A percentile compares a stretch with the other conserved stretches of the same genome.
phyloP scores from a whole-genome alignment of 768 basidiomycete species.

The Clitopilus hobsonii region DNA sequence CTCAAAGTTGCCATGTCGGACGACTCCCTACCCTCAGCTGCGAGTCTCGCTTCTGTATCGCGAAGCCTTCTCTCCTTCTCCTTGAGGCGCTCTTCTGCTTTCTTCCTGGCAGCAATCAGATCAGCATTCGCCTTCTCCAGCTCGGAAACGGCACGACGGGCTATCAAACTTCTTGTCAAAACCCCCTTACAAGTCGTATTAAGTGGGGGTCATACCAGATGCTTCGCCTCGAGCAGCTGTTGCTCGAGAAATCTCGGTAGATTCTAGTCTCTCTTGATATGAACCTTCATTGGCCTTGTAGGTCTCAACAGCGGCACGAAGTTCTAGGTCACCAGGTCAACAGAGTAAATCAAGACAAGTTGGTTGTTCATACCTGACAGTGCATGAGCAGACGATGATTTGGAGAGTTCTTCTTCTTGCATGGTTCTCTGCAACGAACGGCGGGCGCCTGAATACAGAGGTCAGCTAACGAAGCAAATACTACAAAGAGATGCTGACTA shows the following conservation, averaged over 20 bases:
- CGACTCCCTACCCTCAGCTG: constrained; percentile 63
- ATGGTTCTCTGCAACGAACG: constrained; percentile 54
- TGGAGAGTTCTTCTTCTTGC: constrained; percentile 60
- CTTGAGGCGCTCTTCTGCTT: constrained; percentile 43
- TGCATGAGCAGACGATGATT: constrained; percentile 54
- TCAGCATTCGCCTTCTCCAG: constrained; percentile 55
- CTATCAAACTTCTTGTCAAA: constrained; percentile 27
- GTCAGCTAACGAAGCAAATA: too few relatives aligned
- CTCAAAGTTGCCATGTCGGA: constrained; percentile 62
- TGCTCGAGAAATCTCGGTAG: constrained; percentile 62
- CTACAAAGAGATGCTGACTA: constrained; percentile 46
- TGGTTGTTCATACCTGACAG: constrained; percentile 40
- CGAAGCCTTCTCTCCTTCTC: constrained; percentile 46
- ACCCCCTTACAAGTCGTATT: neutral
- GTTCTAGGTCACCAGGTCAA: constrained; percentile 35
- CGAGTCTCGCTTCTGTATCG: constrained; percentile 59
- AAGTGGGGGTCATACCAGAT: constrained; percentile 37
- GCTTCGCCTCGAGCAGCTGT: constrained; percentile 63
- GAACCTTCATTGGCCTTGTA: constrained; percentile 61
- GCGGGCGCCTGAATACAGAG: constrained; percentile 41
- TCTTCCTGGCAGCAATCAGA: constrained; percentile 46
- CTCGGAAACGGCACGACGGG: constrained; percentile 56
- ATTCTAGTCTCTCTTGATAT: constrained; percentile 58
- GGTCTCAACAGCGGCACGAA: constrained; percentile 58
- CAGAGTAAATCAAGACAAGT: neutral